Base-by-base conservation (phyloP, 371 early-diverging fungal genomes). In the Syncephalastrum contaminatum region DNA sequence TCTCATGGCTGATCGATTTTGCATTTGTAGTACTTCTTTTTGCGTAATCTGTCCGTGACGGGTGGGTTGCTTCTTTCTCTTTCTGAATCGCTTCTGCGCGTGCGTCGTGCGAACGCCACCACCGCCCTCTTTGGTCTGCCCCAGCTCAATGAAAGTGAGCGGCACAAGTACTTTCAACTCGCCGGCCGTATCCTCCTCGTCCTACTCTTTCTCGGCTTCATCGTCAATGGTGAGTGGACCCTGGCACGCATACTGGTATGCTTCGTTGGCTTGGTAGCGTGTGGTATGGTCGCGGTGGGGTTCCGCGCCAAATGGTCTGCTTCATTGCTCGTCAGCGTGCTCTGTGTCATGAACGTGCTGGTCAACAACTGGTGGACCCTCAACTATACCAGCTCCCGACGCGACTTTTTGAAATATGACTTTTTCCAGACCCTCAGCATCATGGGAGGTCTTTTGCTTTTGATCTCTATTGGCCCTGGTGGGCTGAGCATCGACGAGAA, bases 341-440 rank as follows among this genome's bases (percentile, higher is more conserved):
- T 97, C 53, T 87, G 85, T 41, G 75, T 97, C 59, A 82, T 87
- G 67, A 96, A 97, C 67, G 75, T 97, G 49, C 58, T 90, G 24
- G 81, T 93, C 52, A 96, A 97, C 75, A 92, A 95, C 82, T 97
- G 95, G 94, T 96, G 96, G 96, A 15, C 40, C 14, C 80, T 88
- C 4, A 71, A 90, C 46, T 89, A 90, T 63, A 87, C 85, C 48
- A 75, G 82, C 43, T 72, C 82, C 47, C 85, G 86, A 54, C 78
- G 86, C 57, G 97, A 97, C 54, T 96, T 95, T 68, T 81, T 92
- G 62, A 91, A 94, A 69, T 97, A 96, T 71, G 97, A 97, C 76
- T 97, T 97, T 65, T 97, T 96, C 88, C 97, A 97, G 72, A 96
- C 91, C n/a, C 77, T 96, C 25, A 93, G 94, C 20, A 92, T 96